These are phyloP conservation scores for Euphorbia peplus DNA, from an alignment of 345 rosid genomes.

Conservation along the genomic window DNA sequence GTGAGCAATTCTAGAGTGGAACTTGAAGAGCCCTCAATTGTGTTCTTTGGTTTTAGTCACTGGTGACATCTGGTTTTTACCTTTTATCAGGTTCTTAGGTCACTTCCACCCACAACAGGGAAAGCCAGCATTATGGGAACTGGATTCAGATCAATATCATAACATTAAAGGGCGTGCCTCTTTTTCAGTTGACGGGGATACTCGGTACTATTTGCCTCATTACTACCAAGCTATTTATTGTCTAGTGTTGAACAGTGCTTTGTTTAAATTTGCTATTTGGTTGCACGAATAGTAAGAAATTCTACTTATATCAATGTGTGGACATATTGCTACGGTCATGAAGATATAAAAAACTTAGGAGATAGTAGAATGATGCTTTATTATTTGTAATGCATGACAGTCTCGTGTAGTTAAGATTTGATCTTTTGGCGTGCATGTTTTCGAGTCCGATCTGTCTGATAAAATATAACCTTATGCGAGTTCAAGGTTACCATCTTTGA, in stretches of 20 bases:
- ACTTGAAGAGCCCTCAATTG: background rate
- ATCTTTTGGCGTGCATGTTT: too few relatives aligned
- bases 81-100: slow-evolving; percentile 74
- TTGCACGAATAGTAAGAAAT: background rate
- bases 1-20: background rate
- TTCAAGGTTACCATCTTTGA: background rate
- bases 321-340: background rate
- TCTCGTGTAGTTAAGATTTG: background rate
- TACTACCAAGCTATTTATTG: background rate
- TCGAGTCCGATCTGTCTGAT: too few relatives aligned
- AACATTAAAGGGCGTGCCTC: slow-evolving; percentile 46
- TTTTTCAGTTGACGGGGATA: slow-evolving; percentile 35
- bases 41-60: background rate
- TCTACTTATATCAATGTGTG: background rate
- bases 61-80: slow-evolving; percentile 10
- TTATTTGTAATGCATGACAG: background rate
- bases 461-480: too few relatives aligned
- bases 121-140: slow-evolving; percentile 88
- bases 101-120: slow-evolving; percentile 89
- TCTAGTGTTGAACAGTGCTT: background rate
- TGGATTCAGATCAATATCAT: slow-evolving; percentile 72
- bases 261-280: background rate
- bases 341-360: too few relatives aligned
- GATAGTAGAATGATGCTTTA: too few relatives aligned
- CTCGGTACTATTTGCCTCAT: slow-evolving; percentile 37